Conservation (phyloP, 495 filamentous ascomycete species). For the Halenospora varia region DNA sequence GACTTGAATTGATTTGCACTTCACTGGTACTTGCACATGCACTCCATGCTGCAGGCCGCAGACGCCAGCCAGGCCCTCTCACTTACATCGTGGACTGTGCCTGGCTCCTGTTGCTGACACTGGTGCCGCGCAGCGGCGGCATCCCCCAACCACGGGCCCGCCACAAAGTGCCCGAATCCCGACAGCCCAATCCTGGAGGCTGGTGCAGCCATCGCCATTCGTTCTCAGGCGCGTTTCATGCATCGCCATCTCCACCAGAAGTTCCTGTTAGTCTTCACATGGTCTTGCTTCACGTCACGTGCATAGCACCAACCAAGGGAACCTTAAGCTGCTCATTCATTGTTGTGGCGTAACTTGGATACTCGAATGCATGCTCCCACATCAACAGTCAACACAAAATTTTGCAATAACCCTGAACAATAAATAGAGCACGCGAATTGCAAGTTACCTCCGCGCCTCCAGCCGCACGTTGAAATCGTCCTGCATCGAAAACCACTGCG, state of each 20-base stretch:
- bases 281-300: neutral
- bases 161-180: neutral
- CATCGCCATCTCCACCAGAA: neutral
- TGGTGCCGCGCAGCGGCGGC: neutral
- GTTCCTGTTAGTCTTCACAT: neutral
- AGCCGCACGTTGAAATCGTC: conserved; percentile 16
- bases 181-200: neutral
- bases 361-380: neutral
- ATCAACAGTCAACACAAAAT: neutral
- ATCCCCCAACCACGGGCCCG: neutral
- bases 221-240: neutral
- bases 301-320: neutral
- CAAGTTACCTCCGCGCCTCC: conserved; percentile 17
- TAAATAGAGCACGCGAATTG: too few relatives aligned
- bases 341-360: neutral
- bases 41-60: neutral
- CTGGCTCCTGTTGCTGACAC: neutral
- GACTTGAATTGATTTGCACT: neutral
- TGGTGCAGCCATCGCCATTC: neutral
- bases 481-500: conserved; percentile 36
- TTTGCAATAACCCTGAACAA: neutral
- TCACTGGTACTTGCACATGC: too few relatives aligned
- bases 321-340: neutral
- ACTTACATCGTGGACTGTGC: neutral
- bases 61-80: neutral